Evolutionary conservation across 2,329 filamentous ascomycete genomes (phyloP), one percentile per base, ranked within the genome.

Genomic region (Colletotrichum chlorophyti): DNA sequence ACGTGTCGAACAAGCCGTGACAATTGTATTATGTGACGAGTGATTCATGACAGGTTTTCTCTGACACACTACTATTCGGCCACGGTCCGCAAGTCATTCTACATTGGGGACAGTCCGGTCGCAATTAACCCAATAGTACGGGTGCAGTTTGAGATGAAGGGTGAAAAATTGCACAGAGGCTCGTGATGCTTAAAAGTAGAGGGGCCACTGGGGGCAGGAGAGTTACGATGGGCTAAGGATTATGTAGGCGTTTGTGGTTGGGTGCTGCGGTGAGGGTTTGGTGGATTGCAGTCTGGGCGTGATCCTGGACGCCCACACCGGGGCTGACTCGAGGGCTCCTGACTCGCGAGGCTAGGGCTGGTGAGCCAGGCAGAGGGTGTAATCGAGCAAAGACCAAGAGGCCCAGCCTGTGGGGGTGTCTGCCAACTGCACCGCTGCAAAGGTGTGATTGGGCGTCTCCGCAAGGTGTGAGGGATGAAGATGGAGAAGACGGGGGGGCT

Each of bases 161-260:
- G 42, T 54, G 51, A 59, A 59, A 37, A 59, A 59, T 40, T 54
- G 55, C 42, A 48, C 12, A 47, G 50, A 42, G 42, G 55, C 55
- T 59, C 55, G 55, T 59, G 55, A 59, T 49, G 55, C 55, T 54
- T 58, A 54, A 48, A 43, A 54, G 55, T 59, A 54, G 42, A 12
- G 47, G 46, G 37, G 27, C 34, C 54, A 53, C 48, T 41, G 26
- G 40, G 40, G 27, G 27, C 4, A 46, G 40, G 53, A 59, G 24
- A 31, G 31, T 59, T 59, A 54, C 50, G 31, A 49, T 59, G 40
- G 55, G 42, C 55, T 59, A 59, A 59, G 55, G 29, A 59, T 54
- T 59, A 59, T 59, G 50, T 49, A 54, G 55, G 42, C 35, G 51
- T 34, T 41, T 48, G 29, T 54, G 50, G 55, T 54, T 54, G 55